Evolutionary conservation across 768 basidiomycete genomes (phyloP).

Genomic region (Lepiota brunneoincarnata): DNA sequence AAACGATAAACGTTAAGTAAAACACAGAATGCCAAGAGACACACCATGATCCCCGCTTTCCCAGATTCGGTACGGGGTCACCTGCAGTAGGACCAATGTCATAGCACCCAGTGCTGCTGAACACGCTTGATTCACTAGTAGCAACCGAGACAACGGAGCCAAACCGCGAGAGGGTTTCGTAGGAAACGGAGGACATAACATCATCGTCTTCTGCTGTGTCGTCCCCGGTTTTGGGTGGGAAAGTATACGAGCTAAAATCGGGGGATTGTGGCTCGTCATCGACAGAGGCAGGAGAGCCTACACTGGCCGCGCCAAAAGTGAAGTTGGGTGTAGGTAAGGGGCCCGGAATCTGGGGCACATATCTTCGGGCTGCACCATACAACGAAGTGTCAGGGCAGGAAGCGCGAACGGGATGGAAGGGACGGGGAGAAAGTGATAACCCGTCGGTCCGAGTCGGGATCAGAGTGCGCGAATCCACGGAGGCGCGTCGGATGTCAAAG

Average conservation of each 20-base stretch:
- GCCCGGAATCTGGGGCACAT: constrained; percentile 46
- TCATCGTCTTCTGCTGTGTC: constrained; percentile 55
- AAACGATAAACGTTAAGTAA: neutral
- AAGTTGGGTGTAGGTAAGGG: constrained; percentile 62
- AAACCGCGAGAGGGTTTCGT: constrained; percentile 52
- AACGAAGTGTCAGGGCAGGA: constrained; percentile 50
- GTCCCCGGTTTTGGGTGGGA: constrained; percentile 47
- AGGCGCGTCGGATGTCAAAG: constrained; percentile 37
- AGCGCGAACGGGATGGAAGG: constrained; percentile 39
- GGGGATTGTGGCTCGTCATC: constrained; percentile 57
- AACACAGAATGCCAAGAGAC: constrained; percentile 9
- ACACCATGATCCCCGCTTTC: constrained; percentile 8
- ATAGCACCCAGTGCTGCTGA: constrained; percentile 27
- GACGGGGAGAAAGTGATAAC: constrained; percentile 43
- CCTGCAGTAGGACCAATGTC: constrained; percentile 45
- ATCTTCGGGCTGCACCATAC: constrained; percentile 46
- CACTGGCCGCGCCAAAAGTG: constrained; percentile 60
- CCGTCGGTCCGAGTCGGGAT: constrained; percentile 28
- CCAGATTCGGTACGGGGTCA: constrained; percentile 5
- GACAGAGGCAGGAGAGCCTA: constrained; percentile 45
- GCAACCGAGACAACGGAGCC: constrained; percentile 59
- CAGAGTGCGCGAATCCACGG: constrained; percentile 39
- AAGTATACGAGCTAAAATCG: constrained; percentile 45
- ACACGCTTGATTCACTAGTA: constrained; percentile 57
- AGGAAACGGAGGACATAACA: constrained; percentile 47